phyloP scores from a whole-genome alignment of 805 yeast species.

The Monosporozyma aquatica region DNA sequence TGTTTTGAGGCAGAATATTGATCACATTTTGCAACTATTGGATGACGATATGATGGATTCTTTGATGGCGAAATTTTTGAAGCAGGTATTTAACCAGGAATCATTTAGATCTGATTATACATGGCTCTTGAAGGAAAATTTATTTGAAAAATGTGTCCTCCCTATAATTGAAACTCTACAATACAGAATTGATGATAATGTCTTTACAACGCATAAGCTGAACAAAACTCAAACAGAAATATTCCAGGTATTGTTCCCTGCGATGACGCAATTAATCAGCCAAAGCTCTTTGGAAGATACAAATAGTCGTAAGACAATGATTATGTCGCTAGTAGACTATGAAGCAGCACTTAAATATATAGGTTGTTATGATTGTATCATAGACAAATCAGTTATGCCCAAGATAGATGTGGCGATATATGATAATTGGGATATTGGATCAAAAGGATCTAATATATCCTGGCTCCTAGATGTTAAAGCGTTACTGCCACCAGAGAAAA shows the following conservation, averaged over 20 bases:
- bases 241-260: conserved; percentile 9
- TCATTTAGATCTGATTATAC: not conserved
- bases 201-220: conserved; percentile 6
- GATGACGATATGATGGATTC: conserved; percentile 15
- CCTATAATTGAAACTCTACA: conserved; percentile 11
- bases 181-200: conserved; percentile 14
- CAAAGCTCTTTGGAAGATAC: conserved; percentile 6
- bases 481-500: conserved; percentile 4
- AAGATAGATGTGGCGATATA: conserved; percentile 29
- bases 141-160: not conserved
- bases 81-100: not conserved
- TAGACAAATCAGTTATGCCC: conserved; percentile 31
- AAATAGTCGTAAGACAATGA: conserved; percentile 3
- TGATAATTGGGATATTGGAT: conserved; percentile 28
- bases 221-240: conserved; percentile 22
- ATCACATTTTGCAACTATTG: conserved; percentile 10
- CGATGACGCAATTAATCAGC: conserved; percentile 9
- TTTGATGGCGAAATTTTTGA: conserved; percentile 10
- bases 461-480: conserved; percentile 16
- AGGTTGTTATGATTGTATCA: conserved; percentile 19
- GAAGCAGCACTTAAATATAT: conserved; percentile 17
- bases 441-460: not conserved
- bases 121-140: not conserved
- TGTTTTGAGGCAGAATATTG: no score
- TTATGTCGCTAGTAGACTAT: conserved; percentile 14